These are phyloP conservation scores for Lithospermum erythrorhizon DNA, from an alignment of 257 asterid genomes.

Conservation along the genomic window DNA sequence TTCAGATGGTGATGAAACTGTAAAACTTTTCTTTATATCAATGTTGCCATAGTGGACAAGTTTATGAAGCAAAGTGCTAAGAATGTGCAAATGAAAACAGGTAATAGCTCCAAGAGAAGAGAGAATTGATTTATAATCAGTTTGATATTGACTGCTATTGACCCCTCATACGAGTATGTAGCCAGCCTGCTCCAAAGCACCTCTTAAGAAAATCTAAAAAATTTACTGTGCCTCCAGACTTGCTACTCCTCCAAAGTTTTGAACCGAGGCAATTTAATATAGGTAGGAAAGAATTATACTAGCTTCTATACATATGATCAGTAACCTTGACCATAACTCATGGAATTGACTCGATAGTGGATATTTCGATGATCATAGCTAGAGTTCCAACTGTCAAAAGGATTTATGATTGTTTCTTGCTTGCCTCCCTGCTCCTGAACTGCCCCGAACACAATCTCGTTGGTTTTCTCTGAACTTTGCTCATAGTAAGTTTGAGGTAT, in stretches of 20 bases:
- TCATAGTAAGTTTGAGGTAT: slow-evolving; percentile 63
- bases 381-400: slow-evolving; percentile 48
- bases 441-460: slow-evolving; percentile 81
- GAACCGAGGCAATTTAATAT: slow-evolving; percentile 22
- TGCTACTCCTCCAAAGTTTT: slow-evolving; percentile 23
- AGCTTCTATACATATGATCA: slow-evolving; percentile 19
- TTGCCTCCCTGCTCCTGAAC: slow-evolving; percentile 58
- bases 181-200: slow-evolving; percentile 11
- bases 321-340: slow-evolving; percentile 32
- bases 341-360: slow-evolving; percentile 31
- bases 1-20: background rate
- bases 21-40: background rate
- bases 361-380: slow-evolving; percentile 25
- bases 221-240: slow-evolving; percentile 2
- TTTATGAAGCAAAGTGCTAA: no score
- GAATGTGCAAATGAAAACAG: background rate
- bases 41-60: background rate
- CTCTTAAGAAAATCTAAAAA: slow-evolving; percentile 22
- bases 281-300: slow-evolving; percentile 4
- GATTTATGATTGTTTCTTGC: slow-evolving; percentile 44
- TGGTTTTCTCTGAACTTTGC: slow-evolving; percentile 45
- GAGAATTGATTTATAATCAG: background rate
- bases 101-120: background rate
- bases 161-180: slow-evolving; percentile 14
- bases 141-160: background rate